Base-by-base conservation (phyloP, 257 asterid genomes). In the Solanum pennellii region DNA sequence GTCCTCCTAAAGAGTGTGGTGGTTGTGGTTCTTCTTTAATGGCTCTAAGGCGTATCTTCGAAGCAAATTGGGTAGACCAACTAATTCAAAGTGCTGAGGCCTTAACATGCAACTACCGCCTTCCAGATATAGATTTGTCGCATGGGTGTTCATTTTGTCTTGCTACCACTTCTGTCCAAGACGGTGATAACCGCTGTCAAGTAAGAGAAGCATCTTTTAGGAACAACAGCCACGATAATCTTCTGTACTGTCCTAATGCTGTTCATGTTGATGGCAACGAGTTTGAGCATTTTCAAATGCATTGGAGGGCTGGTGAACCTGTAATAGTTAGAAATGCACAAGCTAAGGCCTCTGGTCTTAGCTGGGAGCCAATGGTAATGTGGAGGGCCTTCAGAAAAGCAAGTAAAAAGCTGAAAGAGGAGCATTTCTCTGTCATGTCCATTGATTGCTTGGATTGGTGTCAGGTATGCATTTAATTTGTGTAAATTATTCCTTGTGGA, bases 281-380 rank as follows among this genome's bases (percentile, higher is more conserved):
- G 59, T 92, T 89, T 71, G 90, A 86, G 66, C 98, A 96, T 92
- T 94, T 96, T 86, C 98, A 95, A 87, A 91, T 89, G 95, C 98
- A 95, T 84, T 95, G 98, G 98, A 91, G 92, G 88, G 92, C 83
- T 86, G 98, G 98, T 23, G 98, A 95, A 88, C 98, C 98, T n/a
- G 94, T 95, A 60, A 86, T 95, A 86, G 96, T 95, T 85, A 91
- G 93, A 88, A 91, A 94, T 83, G 89, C 91, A 6, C 87, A 91
- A 74, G 90, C 88, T 35, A 87, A 49, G 90, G 93, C 93, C 65
- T 91, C 95, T 41, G 98, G 97, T 87, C 98, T 95, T 88, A 95
- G 98, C 90, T 95, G 98, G 98, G 98, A 94, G 90, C 98, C 98
- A 29, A 91, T 89, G 92, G 98, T 95, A 89, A 94, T 95, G 98